A percentile compares a stretch with the other conserved stretches of the same genome.
Evolutionary conservation across 2,329 filamentous ascomycete genomes (phyloP).

Genomic region (Beauveria medogensis): DNA sequence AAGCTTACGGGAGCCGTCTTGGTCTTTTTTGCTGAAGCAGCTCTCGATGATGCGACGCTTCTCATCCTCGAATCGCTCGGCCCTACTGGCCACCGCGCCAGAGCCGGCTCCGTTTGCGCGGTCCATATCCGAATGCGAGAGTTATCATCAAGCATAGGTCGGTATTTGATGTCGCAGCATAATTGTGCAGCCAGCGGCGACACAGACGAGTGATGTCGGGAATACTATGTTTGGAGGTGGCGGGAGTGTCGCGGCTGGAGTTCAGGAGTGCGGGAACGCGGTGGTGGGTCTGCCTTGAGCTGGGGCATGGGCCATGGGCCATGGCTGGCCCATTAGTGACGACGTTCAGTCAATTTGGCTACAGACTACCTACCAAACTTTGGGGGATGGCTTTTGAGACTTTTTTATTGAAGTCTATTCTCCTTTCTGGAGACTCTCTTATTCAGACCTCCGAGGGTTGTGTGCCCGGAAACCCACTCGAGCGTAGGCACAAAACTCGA

Average conservation of each 20-base stretch:
- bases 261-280: conserved; percentile 9
- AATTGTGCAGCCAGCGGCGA: conserved; percentile 4
- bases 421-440: too few species aligned
- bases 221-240: conserved; percentile 1
- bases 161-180: conserved; percentile 1
- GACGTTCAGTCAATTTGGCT: neutral
- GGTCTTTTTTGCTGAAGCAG: conserved; percentile 86
- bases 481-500: too few species aligned
- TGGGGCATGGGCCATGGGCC: too few species aligned
- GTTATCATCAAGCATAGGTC: conserved; percentile 17
- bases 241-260: conserved; percentile 8
- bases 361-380: neutral
- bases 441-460: too few species aligned
- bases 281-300: neutral
- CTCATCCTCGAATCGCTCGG: conserved; percentile 93
- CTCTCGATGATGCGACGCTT: conserved; percentile 90
- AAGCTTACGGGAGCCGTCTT: conserved; percentile 71
- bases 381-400: too few species aligned
- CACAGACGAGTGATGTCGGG: conserved; percentile 1
- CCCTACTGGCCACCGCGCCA: conserved; percentile 34
- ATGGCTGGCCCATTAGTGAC: neutral
- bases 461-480: too few species aligned
- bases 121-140: conserved; percentile 25
- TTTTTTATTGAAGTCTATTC: too few species aligned
- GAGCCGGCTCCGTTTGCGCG: conserved; percentile 30